Evolutionary conservation across 495 filamentous ascomycete species (phyloP).

Genomic region (Lasiosphaeris hirsuta): DNA sequence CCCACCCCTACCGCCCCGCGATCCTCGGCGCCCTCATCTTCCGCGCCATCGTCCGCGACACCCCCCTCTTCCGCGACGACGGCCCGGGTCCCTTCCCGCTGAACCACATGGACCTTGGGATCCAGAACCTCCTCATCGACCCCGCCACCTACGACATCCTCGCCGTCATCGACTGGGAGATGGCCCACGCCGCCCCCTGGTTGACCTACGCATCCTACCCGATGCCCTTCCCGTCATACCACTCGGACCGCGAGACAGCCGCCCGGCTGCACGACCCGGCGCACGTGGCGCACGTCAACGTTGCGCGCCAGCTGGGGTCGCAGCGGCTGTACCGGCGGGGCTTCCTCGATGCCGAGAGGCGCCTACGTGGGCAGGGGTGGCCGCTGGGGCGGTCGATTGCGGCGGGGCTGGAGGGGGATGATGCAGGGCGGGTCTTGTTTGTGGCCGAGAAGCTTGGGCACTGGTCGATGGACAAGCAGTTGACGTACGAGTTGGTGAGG

Average conservation of each 20-base stretch:
- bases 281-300: not conserved
- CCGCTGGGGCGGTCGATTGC: not conserved
- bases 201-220: slow-evolving; percentile 24
- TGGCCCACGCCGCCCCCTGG: slow-evolving; percentile 27
- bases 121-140: slow-evolving; percentile 32
- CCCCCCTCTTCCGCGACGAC: not conserved
- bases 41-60: slow-evolving; percentile 2
- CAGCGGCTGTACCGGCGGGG: not conserved
- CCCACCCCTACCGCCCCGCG: not conserved
- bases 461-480: not conserved
- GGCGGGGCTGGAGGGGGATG: not conserved
- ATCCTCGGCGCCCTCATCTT: slow-evolving; percentile 5
- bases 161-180: slow-evolving; percentile 33
- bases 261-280: not conserved
- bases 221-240: slow-evolving; percentile 28
- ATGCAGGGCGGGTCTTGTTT: not conserved
- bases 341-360: not conserved
- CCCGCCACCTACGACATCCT: slow-evolving; percentile 23
- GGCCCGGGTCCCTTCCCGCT: slow-evolving; percentile 20
- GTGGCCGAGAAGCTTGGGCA: not conserved
- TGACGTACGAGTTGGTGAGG: slow-evolving; percentile 1
- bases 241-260: not conserved
- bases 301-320: not conserved
- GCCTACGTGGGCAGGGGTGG: not conserved
- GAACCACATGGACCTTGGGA: slow-evolving; percentile 31